Percentiles rank a stretch among this genome's conserved stretches.
These are phyloP conservation scores for Solanum rostratum DNA, from an alignment of 257 asterid species.

Conservation along the genomic window DNA sequence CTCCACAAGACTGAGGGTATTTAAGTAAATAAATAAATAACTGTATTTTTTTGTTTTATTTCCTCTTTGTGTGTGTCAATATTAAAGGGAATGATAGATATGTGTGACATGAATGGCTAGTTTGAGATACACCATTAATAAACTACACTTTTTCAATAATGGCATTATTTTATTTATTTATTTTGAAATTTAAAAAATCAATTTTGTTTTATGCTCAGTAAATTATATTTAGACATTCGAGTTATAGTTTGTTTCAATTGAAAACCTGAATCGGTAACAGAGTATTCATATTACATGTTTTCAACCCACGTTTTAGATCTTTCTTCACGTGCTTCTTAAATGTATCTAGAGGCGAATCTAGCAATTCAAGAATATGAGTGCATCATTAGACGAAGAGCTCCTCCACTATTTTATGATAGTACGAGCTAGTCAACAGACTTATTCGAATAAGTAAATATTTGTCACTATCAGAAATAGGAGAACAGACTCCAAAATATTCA, in stretches of 20 bases:
- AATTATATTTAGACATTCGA: neutral
- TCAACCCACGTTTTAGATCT: neutral
- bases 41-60: neutral
- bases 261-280: neutral
- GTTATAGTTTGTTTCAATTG: rapidly evolving
- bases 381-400: rapidly evolving
- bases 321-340: no score
- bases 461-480: neutral
- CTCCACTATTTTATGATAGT: rapidly evolving
- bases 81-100: neutral
- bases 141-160: neutral
- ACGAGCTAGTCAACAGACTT: rapidly evolving
- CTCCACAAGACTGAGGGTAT: neutral
- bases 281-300: neutral
- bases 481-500: neutral
- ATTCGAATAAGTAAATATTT: neutral
- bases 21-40: neutral
- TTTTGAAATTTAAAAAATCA: neutral
- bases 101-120: neutral
- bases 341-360: no score
- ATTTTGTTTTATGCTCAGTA: neutral
- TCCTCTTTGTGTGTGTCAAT: neutral
- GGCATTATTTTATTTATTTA: neutral
- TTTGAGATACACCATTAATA: neutral
- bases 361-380: no score